Evolutionary conservation across 495 filamentous ascomycete species (phyloP).

Genomic region (Podospora fimiseda): DNA sequence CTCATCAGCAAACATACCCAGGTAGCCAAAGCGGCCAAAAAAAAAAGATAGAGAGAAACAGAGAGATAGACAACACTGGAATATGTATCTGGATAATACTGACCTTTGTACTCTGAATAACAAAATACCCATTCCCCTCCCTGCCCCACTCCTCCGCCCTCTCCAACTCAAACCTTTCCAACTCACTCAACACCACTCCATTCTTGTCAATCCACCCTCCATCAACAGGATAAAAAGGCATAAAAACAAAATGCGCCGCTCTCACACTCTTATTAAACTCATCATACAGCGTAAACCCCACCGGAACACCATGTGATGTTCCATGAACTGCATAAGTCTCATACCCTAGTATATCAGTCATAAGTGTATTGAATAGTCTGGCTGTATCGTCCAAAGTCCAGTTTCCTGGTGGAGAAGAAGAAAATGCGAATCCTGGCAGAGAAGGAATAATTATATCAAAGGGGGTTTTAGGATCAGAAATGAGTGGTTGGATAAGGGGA

Average conservation of each 20-base stretch:
- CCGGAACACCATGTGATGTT: slow-evolving; percentile 29
- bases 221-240: slow-evolving; percentile 13
- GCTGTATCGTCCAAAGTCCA: slow-evolving; percentile 11
- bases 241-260: slow-evolving; percentile 11
- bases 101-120: slow-evolving; percentile 7
- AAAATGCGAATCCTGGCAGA: slow-evolving; percentile 6
- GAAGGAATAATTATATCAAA: slow-evolving; percentile 7
- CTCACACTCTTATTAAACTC: slow-evolving; percentile 15
- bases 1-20: neutral
- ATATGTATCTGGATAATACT: neutral
- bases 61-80: no score
- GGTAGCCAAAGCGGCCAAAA: no score
- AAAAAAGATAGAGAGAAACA: no score
- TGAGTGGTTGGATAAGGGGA: neutral
- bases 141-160: slow-evolving; percentile 10
- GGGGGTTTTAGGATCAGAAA: neutral
- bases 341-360: slow-evolving; percentile 20
- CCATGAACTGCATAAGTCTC: slow-evolving; percentile 23
- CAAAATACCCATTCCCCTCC: slow-evolving; percentile 1
- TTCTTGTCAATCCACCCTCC: slow-evolving; percentile 13
- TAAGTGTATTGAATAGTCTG: slow-evolving; percentile 7
- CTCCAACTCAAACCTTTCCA: slow-evolving; percentile 11
- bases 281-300: slow-evolving; percentile 20
- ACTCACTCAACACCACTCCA: neutral
- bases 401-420: slow-evolving; percentile 7